These are phyloP conservation scores for Ceriops zippeliana DNA, from an alignment of 345 rosid genomes.

Conservation along the genomic window DNA sequence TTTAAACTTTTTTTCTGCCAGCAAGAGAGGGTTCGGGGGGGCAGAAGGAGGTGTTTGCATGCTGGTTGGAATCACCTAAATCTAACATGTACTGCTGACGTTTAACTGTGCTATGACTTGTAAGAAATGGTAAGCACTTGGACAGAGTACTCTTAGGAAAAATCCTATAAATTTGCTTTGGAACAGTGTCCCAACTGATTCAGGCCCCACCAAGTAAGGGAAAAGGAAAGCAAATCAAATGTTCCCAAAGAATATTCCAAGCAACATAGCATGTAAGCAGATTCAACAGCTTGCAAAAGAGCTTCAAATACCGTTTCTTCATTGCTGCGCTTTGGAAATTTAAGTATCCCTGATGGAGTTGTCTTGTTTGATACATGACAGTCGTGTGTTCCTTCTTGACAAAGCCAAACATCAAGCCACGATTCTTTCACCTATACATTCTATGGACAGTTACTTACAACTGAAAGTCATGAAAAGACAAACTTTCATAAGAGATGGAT, in stretches of 20 bases:
- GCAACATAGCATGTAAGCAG: neutral
- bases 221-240: neutral
- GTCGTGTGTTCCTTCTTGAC: constrained; percentile 62
- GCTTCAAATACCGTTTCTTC: constrained; percentile 66
- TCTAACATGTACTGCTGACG: no score
- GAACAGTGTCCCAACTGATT: neutral
- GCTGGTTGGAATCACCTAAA: no score
- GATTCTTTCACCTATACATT: constrained; percentile 78
- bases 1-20: neutral
- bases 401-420: constrained; percentile 84
- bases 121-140: no score
- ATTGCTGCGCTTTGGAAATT: constrained; percentile 71
- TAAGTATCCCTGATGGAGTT: constrained; percentile 47
- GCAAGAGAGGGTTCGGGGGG: neutral
- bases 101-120: no score
- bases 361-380: constrained; percentile 55
- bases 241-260: neutral
- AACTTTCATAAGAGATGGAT: neutral
- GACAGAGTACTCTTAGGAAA: no score
- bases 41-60: neutral
- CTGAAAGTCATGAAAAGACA: neutral
- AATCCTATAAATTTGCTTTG: neutral
- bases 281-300: constrained; percentile 8
- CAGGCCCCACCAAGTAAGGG: neutral
- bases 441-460: neutral